These are phyloP conservation scores for Stellera chamaejasme DNA, from an alignment of 345 rosid genomes.

Conservation along the genomic window DNA sequence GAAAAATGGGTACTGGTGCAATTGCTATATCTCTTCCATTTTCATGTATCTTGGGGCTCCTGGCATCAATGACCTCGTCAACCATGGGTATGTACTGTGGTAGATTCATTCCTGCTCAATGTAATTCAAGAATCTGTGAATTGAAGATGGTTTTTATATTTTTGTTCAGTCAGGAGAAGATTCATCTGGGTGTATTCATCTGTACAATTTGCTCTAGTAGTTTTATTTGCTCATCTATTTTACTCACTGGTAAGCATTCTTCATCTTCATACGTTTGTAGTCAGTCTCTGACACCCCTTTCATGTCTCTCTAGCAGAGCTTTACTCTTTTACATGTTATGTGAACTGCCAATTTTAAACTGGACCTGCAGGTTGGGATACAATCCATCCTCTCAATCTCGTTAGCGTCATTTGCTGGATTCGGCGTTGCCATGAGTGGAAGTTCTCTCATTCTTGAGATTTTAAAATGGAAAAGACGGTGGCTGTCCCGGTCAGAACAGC, in stretches of 20 bases:
- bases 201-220: conserved; percentile 73
- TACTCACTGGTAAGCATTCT: conserved; percentile 61
- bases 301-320: too few species aligned
- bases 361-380: conserved; percentile 41
- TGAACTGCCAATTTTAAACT: background rate
- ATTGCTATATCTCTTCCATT: conserved; percentile 88
- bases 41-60: conserved; percentile 81
- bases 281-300: background rate
- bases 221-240: conserved; percentile 79
- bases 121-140: background rate
- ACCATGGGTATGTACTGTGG: conserved; percentile 66
- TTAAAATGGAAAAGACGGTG: conserved; percentile 62
- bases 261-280: background rate
- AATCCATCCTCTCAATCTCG: conserved; percentile 66
- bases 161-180: conserved; percentile 64
- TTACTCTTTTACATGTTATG: background rate
- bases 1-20: conserved; percentile 70
- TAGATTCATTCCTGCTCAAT: background rate
- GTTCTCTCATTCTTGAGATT: conserved; percentile 76
- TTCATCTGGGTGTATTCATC: conserved; percentile 83
- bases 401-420: conserved; percentile 82
- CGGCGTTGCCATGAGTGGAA: conserved; percentile 74
- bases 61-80: conserved; percentile 74
- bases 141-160: conserved; percentile 3
- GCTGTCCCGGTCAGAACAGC: conserved; percentile 25